These are phyloP conservation scores for Aspergillus aculeatinus DNA, from an alignment of 2,329 filamentous ascomycete species.

Conservation along the genomic window DNA sequence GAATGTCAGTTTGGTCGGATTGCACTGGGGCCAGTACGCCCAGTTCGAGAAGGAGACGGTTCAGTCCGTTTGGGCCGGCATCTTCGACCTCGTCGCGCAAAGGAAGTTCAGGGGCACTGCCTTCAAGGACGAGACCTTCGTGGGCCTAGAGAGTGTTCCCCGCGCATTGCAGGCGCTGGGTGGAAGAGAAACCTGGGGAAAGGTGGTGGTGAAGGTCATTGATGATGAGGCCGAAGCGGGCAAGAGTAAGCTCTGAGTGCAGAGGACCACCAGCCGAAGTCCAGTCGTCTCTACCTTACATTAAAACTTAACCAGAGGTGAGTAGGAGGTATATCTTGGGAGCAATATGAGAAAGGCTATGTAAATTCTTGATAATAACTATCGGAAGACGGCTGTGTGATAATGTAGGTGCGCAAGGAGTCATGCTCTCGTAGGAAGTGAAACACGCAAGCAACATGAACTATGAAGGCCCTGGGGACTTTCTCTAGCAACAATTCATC, in stretches of 20 bases:
- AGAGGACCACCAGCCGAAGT: neutral
- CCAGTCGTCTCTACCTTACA: neutral
- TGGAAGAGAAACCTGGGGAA: conserved; percentile 85
- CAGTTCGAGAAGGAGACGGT: conserved; percentile 70
- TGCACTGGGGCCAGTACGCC: conserved; percentile 89
- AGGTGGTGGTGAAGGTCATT: conserved; percentile 85
- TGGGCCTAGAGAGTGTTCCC: conserved; percentile 76
- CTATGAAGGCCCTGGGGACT: conserved; percentile 46
- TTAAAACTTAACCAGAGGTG: neutral
- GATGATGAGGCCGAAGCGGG: conserved; percentile 60
- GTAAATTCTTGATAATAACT: neutral
- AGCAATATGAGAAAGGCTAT: neutral
- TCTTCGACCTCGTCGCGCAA: conserved; percentile 72
- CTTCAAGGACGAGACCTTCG: conserved; percentile 78
- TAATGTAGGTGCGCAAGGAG: conserved; percentile 47
- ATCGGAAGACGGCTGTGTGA: neutral
- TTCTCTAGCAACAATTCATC: conserved; percentile 39
- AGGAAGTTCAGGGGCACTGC: conserved; percentile 80
- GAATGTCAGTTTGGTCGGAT: conserved; percentile 84
- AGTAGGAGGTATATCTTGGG: neutral
- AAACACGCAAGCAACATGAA: conserved; percentile 41
- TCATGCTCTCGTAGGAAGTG: conserved; percentile 44
- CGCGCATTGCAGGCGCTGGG: conserved; percentile 75
- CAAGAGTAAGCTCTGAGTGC: conserved; percentile 41
- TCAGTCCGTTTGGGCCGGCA: conserved; percentile 73